Percentiles rank a stretch among this genome's conserved stretches.
phyloP scores from a whole-genome alignment of 352 stramenopile species.

The Thalassiosira exigua region DNA sequence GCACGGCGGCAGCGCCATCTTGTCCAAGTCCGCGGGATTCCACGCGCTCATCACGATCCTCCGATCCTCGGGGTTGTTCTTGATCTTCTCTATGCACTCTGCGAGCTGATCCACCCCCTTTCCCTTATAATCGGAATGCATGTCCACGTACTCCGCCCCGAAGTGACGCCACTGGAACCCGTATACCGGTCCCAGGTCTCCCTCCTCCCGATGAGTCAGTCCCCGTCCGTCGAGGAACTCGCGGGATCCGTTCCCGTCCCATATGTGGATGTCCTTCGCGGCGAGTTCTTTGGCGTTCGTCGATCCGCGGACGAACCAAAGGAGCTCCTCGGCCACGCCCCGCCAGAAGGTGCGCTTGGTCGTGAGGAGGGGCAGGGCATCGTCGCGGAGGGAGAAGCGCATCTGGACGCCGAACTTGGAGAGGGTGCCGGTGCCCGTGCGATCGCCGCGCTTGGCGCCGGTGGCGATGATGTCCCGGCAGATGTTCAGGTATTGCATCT shows the following conservation, averaged over 20 bases:
- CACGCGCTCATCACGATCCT: constrained; percentile 98
- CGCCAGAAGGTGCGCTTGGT: constrained; percentile 99
- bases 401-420: constrained; percentile 99
- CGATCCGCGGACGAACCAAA: constrained; percentile 98
- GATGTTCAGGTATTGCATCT: constrained; percentile 93
- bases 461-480: constrained; percentile 96
- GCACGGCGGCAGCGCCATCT: constrained; percentile 99
- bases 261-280: constrained; percentile 99
- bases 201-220: constrained; percentile 92
- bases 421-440: constrained; percentile 97
- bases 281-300: constrained; percentile 95
- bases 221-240: constrained; percentile 89
- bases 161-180: constrained; percentile 99
- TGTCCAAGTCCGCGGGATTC: constrained; percentile 96
- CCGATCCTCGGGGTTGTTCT: constrained; percentile 95
- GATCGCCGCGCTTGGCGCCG: constrained; percentile 93
- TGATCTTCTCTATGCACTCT: constrained; percentile 98
- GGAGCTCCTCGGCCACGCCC: constrained; percentile 97
- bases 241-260: constrained; percentile 98
- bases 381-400: constrained; percentile 92
- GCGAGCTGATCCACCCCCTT: constrained; percentile 98
- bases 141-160: constrained; percentile 96
- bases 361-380: constrained; percentile 96
- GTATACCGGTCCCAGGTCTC: constrained; percentile 94
- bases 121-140: constrained; percentile 97